phyloP scores from a whole-genome alignment of 148 eudicot species.

The Arctostaphylos glauca region DNA sequence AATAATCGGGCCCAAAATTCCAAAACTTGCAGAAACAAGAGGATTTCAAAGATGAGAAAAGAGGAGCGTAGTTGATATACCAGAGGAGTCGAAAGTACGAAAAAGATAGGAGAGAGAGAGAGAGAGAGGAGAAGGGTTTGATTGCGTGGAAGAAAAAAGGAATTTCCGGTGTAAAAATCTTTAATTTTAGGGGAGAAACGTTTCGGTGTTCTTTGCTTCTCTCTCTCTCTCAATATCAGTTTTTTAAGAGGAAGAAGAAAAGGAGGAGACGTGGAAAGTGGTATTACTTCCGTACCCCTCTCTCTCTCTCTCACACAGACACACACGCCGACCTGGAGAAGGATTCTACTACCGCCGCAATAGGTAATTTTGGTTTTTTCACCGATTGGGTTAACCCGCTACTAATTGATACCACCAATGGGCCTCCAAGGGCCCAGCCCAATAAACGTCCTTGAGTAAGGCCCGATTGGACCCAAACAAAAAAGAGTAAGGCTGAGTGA shows the following conservation, averaged over 20 bases:
- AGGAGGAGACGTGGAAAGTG: slow-evolving; percentile 10
- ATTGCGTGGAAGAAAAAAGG: slow-evolving; percentile 37
- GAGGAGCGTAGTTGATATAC: too few relatives aligned
- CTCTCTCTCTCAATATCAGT: slow-evolving; percentile 3
- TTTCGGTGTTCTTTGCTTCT: background rate
- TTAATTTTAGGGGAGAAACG: slow-evolving; percentile 3
- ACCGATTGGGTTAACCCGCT: background rate
- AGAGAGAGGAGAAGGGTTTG: slow-evolving; percentile 24
- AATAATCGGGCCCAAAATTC: background rate
- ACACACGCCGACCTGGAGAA: background rate
- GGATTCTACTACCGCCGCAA: background rate
- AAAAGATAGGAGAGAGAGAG: background rate
- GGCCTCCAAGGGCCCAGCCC: background rate
- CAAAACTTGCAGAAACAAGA: background rate
- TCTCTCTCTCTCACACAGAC: background rate
- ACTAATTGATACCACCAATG: background rate
- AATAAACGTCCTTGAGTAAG: background rate
- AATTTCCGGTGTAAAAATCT: background rate
- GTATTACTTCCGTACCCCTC: background rate
- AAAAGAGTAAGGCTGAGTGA: background rate
- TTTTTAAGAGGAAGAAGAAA: background rate
- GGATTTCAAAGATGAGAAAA: too few relatives aligned
- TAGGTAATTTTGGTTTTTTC: background rate
- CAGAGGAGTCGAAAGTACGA: too few relatives aligned
- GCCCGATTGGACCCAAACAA: background rate